phyloP scores from a whole-genome alignment of 495 filamentous ascomycete species.

The Trichocladium antarcticum region DNA sequence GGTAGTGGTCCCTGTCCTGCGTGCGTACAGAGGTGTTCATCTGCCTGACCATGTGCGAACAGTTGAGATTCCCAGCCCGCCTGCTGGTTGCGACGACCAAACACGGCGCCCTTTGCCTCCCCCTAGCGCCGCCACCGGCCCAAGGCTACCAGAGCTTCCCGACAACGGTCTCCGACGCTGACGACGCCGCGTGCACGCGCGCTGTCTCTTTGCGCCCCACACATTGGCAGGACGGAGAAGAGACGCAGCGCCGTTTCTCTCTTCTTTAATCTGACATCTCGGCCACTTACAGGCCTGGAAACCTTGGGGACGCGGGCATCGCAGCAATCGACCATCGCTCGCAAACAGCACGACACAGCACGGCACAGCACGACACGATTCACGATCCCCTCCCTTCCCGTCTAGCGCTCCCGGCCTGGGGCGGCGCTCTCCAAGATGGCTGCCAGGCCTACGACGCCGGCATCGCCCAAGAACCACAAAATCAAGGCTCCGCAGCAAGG shows the following conservation, averaged over 20 bases:
- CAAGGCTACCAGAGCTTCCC: background rate
- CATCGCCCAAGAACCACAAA: constrained; percentile 44
- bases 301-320: background rate
- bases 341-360: no score
- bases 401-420: background rate
- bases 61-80: background rate
- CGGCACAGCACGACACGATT: background rate
- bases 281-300: no score
- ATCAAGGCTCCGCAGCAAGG: constrained; percentile 42
- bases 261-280: no score
- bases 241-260: no score
- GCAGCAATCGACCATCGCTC: background rate
- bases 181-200: background rate
- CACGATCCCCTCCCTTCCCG: background rate
- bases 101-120: background rate
- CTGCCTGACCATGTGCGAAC: background rate
- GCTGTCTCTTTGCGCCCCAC: background rate
- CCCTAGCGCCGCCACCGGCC: background rate
- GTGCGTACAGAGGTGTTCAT: no score
- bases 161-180: background rate
- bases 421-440: constrained; percentile 23
- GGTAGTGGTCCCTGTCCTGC: background rate
- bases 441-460: constrained; percentile 38
- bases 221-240: no score
- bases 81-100: background rate